Evolutionary conservation across 1,284 basidiomycete species (phyloP).

Genomic region (Microbotryum saponariae): DNA sequence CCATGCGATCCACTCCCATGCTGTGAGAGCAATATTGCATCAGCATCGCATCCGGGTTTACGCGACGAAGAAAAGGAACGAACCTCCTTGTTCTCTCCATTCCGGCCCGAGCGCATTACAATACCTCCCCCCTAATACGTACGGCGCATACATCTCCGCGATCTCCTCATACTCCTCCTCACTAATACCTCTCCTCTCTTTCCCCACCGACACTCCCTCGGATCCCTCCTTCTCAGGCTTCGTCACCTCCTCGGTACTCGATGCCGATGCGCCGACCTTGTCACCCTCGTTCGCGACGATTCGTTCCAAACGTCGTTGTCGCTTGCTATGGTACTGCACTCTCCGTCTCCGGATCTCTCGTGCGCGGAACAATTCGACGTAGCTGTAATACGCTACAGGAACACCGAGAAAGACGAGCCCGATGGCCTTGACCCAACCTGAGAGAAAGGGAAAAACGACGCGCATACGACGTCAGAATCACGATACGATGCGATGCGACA

Average conservation of each 20-base stretch:
- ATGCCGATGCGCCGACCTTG: background rate
- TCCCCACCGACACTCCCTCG: background rate
- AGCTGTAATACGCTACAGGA: constrained; percentile 1
- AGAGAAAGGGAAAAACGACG: too few species aligned
- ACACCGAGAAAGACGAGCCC: background rate
- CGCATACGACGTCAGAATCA: too few species aligned
- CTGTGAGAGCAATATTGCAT: background rate
- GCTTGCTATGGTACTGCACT: background rate
- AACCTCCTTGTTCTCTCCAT: constrained; percentile 47
- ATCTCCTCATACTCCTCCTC: constrained; percentile 43
- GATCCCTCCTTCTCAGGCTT: background rate
- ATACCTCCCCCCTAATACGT: constrained; percentile 36
- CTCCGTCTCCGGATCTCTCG: background rate
- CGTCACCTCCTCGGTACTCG: background rate
- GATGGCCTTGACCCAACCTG: background rate
- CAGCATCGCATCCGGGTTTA: background rate
- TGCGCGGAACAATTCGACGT: background rate
- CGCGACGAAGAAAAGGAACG: background rate
- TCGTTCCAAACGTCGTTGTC: too few species aligned
- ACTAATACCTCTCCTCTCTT: background rate
- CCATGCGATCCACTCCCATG: constrained; percentile 31
- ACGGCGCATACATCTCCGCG: constrained; percentile 38
- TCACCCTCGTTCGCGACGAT: background rate
- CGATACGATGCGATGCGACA: too few species aligned
- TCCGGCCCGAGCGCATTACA: constrained; percentile 45